Evolutionary conservation across 2,329 filamentous ascomycete species (phyloP), one percentile per base, ranked within the genome.

Genomic region (Talaromyces sp.): DNA sequence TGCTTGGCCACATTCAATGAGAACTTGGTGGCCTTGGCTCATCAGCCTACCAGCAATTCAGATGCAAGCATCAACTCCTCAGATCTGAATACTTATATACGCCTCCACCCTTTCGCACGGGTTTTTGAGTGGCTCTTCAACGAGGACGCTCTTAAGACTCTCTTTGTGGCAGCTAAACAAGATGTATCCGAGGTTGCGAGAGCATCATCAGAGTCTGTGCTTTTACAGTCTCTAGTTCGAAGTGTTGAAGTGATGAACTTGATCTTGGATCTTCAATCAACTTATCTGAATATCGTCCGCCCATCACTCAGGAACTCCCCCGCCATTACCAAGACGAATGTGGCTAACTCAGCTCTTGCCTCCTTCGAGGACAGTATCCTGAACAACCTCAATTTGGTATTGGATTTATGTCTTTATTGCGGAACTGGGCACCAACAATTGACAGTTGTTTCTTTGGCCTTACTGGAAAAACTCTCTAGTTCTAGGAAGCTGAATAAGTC

Each of bases 81-180:
- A 2, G 90, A 90, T 61, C 81, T 98, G 4, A 86, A 87, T 56
- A 84, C 85, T 5, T 99, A 99, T 72, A 87, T 95, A 62, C 86
- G 87, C 28, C 84, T 96, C 59, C 96, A 99, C 76, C 94, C 96
- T 0, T 99, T 98, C 70, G 88, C 91, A 3, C 87, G 96, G 63
- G 89, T 96, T 16, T 97, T 98, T 90, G 95, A 99, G 72, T 98
- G 95, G 92, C 86, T 99, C 76, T 96, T 96, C 76, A 97, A 96
- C 72, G 91, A 96, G 70, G 91, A 89, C 66, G 91, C 97, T 27
- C 86, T 96, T 69, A 85, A 85, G 66, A 86, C 89, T 14, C 78
- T 99, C 1, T 94, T 97, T 74, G 83, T 86, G 61, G 86, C 89
- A 10, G 86, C 95, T 33, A 90, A 94, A 67, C 89, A 96, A 72